Conservation (phyloP, 2,329 filamentous ascomycete species). For the Scolecobasidium constrictum region DNA sequence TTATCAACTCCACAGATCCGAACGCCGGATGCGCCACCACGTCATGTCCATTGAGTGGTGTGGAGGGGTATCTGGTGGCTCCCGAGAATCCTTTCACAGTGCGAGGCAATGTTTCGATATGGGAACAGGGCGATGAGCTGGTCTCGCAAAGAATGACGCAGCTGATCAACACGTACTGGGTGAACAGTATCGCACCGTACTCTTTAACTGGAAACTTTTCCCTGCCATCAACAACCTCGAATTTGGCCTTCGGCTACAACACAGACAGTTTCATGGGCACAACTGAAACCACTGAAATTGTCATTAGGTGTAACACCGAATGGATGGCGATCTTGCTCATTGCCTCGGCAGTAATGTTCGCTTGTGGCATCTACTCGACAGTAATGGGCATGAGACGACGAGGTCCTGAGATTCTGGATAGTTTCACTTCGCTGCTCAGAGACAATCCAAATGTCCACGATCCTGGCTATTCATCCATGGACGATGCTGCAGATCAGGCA, state of each 20-base stretch:
- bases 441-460: conserved; percentile 12
- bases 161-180: conserved; percentile 15
- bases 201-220: conserved; percentile 10
- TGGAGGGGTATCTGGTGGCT: not conserved
- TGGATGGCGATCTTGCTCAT: not conserved
- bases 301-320: not conserved
- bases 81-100: not conserved
- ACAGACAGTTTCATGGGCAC: not conserved
- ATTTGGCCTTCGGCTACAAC: not conserved
- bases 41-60: not conserved
- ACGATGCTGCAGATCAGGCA: conserved; percentile 11
- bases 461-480: conserved; percentile 8
- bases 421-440: conserved; percentile 11
- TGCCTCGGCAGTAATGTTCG: conserved; percentile 10
- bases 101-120: not conserved
- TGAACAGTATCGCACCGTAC: conserved; percentile 10
- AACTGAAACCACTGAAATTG: not conserved
- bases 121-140: conserved; percentile 10
- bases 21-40: not conserved
- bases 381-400: conserved; percentile 11
- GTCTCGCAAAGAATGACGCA: conserved; percentile 13
- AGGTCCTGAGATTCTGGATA: conserved; percentile 13
- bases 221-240: not conserved
- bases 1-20: not conserved
- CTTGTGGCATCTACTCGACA: conserved; percentile 11